A percentile compares a stretch with the other conserved stretches of the same genome.
Evolutionary conservation across 108 stramenopile genomes (phyloP).

Genomic region (Discostella pseudostelligera): DNA sequence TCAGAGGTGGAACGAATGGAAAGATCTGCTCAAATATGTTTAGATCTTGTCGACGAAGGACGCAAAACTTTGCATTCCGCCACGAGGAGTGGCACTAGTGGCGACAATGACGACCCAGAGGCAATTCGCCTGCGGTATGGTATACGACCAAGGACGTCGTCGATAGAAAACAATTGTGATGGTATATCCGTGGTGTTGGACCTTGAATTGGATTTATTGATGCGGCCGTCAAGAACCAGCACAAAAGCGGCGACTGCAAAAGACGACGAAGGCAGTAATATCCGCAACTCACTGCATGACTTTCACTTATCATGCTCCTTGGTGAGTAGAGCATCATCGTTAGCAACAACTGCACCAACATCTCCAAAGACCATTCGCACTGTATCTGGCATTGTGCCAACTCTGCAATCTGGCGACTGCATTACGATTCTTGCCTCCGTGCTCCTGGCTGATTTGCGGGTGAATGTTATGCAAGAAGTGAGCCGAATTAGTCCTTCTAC

Average conservation of each 20-base stretch:
- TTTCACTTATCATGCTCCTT: conserved; percentile 45
- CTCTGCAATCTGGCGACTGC: conserved; percentile 28
- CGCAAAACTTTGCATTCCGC: conserved; percentile 30
- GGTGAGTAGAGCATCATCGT: neutral
- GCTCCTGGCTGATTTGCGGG: conserved; percentile 21
- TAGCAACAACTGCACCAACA: neutral
- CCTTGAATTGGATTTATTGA: conserved; percentile 39
- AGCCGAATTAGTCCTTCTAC: conserved; percentile 2
- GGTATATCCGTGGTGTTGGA: conserved; percentile 39
- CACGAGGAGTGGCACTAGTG: neutral
- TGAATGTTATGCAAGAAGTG: neutral
- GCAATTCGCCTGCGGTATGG: conserved; percentile 35
- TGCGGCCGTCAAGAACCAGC: neutral
- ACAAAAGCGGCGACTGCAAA: neutral
- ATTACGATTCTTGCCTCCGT: conserved; percentile 42
- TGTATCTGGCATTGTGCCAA: conserved; percentile 37
- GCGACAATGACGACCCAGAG: conserved; percentile 16
- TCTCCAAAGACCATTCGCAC: conserved; percentile 31
- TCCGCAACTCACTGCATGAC: conserved; percentile 16
- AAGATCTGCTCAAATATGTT: conserved; percentile 19
- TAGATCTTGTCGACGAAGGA: conserved; percentile 26
- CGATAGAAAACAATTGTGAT: conserved; percentile 1
- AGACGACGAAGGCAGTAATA: neutral
- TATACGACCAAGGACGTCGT: conserved; percentile 31
- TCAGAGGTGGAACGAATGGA: conserved; percentile 19